Evolutionary conservation across 1,139 yeast genomes (phyloP).

Genomic region (Cylindricascospora bacillispora): DNA sequence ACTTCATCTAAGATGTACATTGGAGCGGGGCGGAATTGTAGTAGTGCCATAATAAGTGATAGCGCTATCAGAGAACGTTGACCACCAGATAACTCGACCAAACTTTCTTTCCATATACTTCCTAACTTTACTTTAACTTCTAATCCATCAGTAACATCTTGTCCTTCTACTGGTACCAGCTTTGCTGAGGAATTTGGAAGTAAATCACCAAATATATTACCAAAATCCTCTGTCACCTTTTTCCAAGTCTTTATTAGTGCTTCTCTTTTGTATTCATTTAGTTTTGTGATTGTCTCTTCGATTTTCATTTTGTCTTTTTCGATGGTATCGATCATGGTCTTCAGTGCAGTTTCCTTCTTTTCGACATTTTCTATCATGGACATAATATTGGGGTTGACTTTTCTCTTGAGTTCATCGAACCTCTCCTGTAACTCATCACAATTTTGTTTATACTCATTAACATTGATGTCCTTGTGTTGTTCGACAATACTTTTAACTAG

Average conservation of each 20-base stretch:
- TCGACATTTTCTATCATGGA: slow-evolving; percentile 90
- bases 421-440: slow-evolving; percentile 46
- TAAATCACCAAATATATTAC: slow-evolving; percentile 80
- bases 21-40: slow-evolving; percentile 95
- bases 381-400: slow-evolving; percentile 82
- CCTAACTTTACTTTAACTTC: slow-evolving; percentile 89
- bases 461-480: slow-evolving; percentile 50
- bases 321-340: slow-evolving; percentile 73
- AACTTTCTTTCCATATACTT: slow-evolving; percentile 88
- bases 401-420: slow-evolving; percentile 65
- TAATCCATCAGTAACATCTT: slow-evolving; percentile 80
- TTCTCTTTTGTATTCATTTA: slow-evolving; percentile 77
- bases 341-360: slow-evolving; percentile 68
- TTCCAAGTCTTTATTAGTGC: slow-evolving; percentile 77
- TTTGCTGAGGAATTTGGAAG: slow-evolving; percentile 87
- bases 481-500: slow-evolving; percentile 41
- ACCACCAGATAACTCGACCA: slow-evolving; percentile 94
- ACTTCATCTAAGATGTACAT: slow-evolving; percentile 96
- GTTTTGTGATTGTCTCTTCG: slow-evolving; percentile 72
- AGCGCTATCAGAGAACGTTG: slow-evolving; percentile 89
- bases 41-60: slow-evolving; percentile 76
- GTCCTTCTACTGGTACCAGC: slow-evolving; percentile 65
- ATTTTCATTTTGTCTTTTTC: slow-evolving; percentile 86
- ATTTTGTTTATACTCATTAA: slow-evolving; percentile 49
- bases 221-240: slow-evolving; percentile 80